A percentile compares a stretch with the other conserved stretches of the same genome.
Evolutionary conservation across 257 asterid species (phyloP).

Genomic region (Voacanga thouarsii): DNA sequence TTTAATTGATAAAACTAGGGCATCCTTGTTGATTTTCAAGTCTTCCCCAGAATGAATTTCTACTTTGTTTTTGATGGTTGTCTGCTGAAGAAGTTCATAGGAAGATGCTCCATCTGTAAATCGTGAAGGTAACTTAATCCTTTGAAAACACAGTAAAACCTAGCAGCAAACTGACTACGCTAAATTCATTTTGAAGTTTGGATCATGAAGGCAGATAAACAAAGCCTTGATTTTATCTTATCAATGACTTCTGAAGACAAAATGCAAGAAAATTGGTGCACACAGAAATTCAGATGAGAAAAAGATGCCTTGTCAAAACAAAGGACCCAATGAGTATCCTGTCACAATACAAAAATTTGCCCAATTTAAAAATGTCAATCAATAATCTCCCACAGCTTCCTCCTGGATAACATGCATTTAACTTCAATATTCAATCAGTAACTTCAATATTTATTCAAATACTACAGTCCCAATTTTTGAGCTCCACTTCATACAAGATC

Average conservation of each 20-base stretch:
- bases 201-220: neutral
- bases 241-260: neutral
- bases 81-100: constrained; percentile 39
- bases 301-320: neutral
- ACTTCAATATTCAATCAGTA: neutral
- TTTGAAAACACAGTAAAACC: neutral
- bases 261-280: neutral
- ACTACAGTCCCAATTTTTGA: neutral
- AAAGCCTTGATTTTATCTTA: neutral
- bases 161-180: neutral
- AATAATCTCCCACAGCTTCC: neutral
- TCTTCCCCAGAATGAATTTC: constrained; percentile 41
- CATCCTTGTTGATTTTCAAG: constrained; percentile 25
- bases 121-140: constrained; percentile 5
- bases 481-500: neutral
- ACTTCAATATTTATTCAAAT: neutral
- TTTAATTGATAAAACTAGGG: constrained; percentile 16
- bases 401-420: neutral
- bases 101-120: constrained; percentile 39
- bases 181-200: neutral
- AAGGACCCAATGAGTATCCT: neutral
- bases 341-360: neutral
- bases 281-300: neutral
- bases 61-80: constrained; percentile 25
- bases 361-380: neutral